These are phyloP conservation scores for Carallia brachiata DNA, from an alignment of 345 rosid species.

Conservation along the genomic window DNA sequence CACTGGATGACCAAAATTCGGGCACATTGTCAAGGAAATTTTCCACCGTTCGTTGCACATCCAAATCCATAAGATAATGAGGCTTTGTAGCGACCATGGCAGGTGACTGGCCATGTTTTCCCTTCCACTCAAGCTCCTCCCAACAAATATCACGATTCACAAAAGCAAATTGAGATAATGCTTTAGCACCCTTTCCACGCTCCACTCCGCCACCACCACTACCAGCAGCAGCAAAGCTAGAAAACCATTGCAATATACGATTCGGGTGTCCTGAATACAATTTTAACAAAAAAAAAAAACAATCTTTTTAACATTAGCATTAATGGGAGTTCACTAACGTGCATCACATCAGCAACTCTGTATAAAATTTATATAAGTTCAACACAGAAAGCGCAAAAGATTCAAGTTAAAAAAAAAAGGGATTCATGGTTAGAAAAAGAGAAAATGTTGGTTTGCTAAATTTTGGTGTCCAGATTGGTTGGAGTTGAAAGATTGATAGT, in stretches of 20 bases:
- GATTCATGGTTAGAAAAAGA: conserved; percentile 22
- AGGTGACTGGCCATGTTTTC: conserved; percentile 96
- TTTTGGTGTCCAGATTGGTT: too few species aligned
- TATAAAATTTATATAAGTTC: too few species aligned
- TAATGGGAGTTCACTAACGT: too few species aligned
- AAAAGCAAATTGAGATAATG: conserved; percentile 85
- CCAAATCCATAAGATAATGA: conserved; percentile 88
- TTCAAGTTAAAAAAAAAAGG: not conserved
- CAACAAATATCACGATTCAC: conserved; percentile 84
- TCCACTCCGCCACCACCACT: conserved; percentile 54
- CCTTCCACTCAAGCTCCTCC: conserved; percentile 97
- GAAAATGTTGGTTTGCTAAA: too few species aligned
- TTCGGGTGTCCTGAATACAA: conserved; percentile 60
- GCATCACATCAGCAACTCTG: too few species aligned
- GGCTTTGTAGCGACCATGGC: conserved; percentile 95
- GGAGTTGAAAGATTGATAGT: too few species aligned
- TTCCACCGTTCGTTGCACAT: conserved; percentile 64
- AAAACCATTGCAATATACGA: conserved; percentile 64
- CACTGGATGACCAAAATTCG: conserved; percentile 84
- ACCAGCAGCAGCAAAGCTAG: conserved; percentile 51
- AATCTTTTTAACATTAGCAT: conserved; percentile 1
- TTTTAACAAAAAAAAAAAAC: conserved; percentile 69
- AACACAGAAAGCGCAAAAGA: too few species aligned
- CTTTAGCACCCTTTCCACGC: conserved; percentile 74
- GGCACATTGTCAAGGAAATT: conserved; percentile 80